phyloP scores from a whole-genome alignment of 1,284 basidiomycete species.

The Ceratobasidium sp. region DNA sequence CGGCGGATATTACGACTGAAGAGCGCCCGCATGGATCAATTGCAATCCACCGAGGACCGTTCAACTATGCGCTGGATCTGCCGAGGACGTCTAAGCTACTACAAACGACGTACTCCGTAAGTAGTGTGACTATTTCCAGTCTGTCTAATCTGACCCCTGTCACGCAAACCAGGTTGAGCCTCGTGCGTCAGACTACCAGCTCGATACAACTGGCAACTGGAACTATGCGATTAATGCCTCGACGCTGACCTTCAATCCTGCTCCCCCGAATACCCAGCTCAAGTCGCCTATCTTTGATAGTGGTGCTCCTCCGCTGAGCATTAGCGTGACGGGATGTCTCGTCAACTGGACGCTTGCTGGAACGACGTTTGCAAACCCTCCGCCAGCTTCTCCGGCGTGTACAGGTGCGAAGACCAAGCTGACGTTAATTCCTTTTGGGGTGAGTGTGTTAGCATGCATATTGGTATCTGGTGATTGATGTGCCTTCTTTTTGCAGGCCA shows the following conservation, averaged over 20 bases:
- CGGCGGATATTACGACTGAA: slow-evolving; percentile 64
- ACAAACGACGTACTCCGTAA: slow-evolving; percentile 22
- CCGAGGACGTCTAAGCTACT: slow-evolving; percentile 58
- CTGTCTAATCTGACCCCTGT: neutral
- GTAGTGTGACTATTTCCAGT: neutral
- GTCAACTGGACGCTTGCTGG: slow-evolving; percentile 64
- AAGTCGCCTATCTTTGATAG: slow-evolving; percentile 68
- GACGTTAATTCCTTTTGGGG: slow-evolving; percentile 65
- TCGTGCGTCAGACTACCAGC: slow-evolving; percentile 65
- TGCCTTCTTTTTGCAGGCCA: slow-evolving; percentile 55
- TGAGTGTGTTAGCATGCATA: slow-evolving; percentile 53
- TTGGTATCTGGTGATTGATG: neutral
- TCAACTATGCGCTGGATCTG: slow-evolving; percentile 68
- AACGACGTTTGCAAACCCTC: slow-evolving; percentile 62
- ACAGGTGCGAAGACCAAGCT: slow-evolving; percentile 60
- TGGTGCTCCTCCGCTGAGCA: slow-evolving; percentile 63
- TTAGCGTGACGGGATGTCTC: slow-evolving; percentile 63
- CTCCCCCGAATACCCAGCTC: slow-evolving; percentile 57
- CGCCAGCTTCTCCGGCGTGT: slow-evolving; percentile 62
- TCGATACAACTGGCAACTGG: slow-evolving; percentile 63
- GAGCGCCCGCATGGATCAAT: slow-evolving; percentile 63
- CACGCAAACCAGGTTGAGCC: slow-evolving; percentile 60
- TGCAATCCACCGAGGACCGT: slow-evolving; percentile 66
- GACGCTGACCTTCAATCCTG: slow-evolving; percentile 62
- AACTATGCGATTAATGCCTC: slow-evolving; percentile 67